Percentiles rank a stretch among this genome's conserved stretches.
phyloP scores from a whole-genome alignment of 495 filamentous ascomycete species.

The Penicillium taxi region DNA sequence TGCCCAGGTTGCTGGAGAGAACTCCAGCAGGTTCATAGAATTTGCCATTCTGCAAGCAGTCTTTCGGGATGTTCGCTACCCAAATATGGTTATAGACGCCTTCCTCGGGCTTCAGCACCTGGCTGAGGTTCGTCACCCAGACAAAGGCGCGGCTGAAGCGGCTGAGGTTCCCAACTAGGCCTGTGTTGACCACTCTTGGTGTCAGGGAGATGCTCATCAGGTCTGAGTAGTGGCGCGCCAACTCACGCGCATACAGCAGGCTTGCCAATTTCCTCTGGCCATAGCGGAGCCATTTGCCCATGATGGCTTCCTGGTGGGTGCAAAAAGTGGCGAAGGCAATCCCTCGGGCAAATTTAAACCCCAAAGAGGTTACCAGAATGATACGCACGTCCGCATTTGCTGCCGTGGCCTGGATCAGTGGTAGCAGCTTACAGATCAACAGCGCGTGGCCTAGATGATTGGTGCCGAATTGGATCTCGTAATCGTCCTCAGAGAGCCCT shows the following conservation, averaged over 20 bases:
- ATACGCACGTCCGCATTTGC: slow-evolving; percentile 1
- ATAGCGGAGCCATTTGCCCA: slow-evolving; percentile 1
- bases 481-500: background rate
- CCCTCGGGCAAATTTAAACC: slow-evolving; percentile 1
- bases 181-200: background rate
- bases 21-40: slow-evolving; percentile 2
- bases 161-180: background rate
- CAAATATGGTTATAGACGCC: slow-evolving; percentile 1
- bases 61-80: background rate
- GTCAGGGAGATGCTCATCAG: background rate
- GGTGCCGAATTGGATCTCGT: slow-evolving; percentile 3
- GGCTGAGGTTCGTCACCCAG: background rate
- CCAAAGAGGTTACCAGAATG: background rate
- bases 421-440: background rate
- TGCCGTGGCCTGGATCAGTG: background rate
- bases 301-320: background rate
- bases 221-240: background rate
- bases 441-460: slow-evolving; percentile 4
- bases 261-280: slow-evolving; percentile 1
- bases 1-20: background rate
- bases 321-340: background rate
- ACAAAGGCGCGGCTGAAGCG: background rate
- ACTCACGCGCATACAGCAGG: slow-evolving; percentile 1
- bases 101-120: background rate
- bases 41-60: background rate